Evolutionary conservation across 2,329 filamentous ascomycete species (phyloP), one percentile per base, ranked within the genome.

Genomic region (Alternaria metachromatica): DNA sequence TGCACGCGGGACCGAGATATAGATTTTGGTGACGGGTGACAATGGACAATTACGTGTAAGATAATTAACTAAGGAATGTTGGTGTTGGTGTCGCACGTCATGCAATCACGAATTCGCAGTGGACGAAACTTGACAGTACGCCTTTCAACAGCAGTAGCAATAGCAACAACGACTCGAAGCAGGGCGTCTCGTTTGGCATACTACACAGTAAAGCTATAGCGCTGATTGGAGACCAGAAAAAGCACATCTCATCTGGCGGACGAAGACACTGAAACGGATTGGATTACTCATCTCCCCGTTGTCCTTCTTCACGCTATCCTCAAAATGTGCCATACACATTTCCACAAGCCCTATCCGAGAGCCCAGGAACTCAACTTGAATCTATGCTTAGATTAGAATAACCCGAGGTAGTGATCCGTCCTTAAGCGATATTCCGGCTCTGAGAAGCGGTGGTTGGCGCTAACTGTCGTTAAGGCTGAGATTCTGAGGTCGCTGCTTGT

Each of bases 1-100:
- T 18, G 28, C 9, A 53, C n/a, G 8, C 20, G 20, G 5, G 11
- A 23, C 13, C 1, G 20, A 37, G 9, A 25, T 25, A 7, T 37
- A 21, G 9, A 25, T 53, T 6, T 11, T 5, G 9, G 28, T 25
- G 20, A 41, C 7, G 33, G 15, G 20, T 15, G 30, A 37, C 6
- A 15, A 37, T 37, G 10, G 5, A 7, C 1, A 7, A 20, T 41
- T 12, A 23, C 7, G 13, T 37, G n/a, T 33, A 18, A 41, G 2
- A 41, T 18, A 41, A 0, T 3, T 0, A 41, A 1, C 18, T 41
- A 18, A 2, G 3, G 1, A 3, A 11, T 18, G 15, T 1, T n/a
- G 9, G 15, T 41, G n/a, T 6, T 11, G 3, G n/a, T 9, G 37
- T 11, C 37, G n/a, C 37, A 41, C 9, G 9, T 11, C 37, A 41